A percentile compares a stretch with the other conserved stretches of the same genome.
Evolutionary conservation across 1,284 basidiomycete species (phyloP).

Genomic region (Boletus semigastroideus): DNA sequence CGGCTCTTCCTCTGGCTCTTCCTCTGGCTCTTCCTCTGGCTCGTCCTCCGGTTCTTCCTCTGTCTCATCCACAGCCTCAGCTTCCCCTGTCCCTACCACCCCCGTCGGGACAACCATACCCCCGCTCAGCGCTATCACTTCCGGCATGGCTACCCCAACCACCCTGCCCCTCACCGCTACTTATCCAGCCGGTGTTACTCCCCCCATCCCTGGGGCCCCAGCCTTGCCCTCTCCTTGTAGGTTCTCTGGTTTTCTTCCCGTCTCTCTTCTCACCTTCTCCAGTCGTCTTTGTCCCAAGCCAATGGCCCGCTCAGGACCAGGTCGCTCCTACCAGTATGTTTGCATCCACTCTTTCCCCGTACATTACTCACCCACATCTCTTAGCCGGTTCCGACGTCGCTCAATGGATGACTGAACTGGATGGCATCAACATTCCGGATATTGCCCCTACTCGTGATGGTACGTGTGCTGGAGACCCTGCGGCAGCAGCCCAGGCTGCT

Average conservation of each 20-base stretch:
- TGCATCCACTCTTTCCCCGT: neutral
- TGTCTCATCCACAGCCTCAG: constrained; percentile 15
- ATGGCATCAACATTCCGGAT: constrained; percentile 70
- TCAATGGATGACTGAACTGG: constrained; percentile 74
- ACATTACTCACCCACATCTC: neutral
- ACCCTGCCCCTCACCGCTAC: constrained; percentile 53
- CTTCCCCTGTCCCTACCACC: constrained; percentile 26
- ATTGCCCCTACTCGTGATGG: constrained; percentile 60
- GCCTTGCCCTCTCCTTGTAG: constrained; percentile 60
- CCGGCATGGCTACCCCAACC: constrained; percentile 61
- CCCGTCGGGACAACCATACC: constrained; percentile 42
- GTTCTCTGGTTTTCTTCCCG: constrained; percentile 20
- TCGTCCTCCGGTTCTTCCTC: no score
- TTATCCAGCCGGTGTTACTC: constrained; percentile 56
- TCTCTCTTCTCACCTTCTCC: constrained; percentile 4
- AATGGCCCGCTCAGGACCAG: constrained; percentile 72
- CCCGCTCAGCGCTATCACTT: constrained; percentile 61
- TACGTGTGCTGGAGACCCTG: constrained; percentile 61
- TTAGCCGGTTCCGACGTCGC: constrained; percentile 63
- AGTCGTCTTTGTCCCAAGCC: constrained; percentile 50
- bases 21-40: constrained; percentile 16
- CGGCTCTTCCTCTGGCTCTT: constrained; percentile 16
- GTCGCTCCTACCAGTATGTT: constrained; percentile 61
- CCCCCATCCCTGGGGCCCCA: constrained; percentile 64
- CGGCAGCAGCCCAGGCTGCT: constrained; percentile 56